These are phyloP conservation scores for Entomortierella parvispora DNA, from an alignment of 192 early-diverging fungal genomes.

Conservation along the genomic window DNA sequence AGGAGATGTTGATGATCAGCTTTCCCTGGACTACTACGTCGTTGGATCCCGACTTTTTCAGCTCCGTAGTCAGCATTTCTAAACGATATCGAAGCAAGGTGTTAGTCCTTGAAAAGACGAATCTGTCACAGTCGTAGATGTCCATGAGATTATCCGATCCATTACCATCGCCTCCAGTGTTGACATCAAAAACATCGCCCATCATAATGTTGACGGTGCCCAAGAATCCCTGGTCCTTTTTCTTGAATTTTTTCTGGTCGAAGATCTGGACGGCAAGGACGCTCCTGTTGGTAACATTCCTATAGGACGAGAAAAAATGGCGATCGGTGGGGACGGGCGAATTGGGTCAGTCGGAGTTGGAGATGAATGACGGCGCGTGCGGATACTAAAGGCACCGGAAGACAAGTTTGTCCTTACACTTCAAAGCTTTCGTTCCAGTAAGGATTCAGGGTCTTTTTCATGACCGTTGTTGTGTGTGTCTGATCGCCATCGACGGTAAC, in stretches of 20 bases:
- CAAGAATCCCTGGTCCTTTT: conserved; percentile 88
- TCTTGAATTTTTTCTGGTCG: conserved; percentile 98
- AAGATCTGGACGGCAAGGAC: conserved; percentile 95
- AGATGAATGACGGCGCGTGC: conserved; percentile 1
- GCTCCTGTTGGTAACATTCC: conserved; percentile 76
- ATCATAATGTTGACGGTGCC: conserved; percentile 91
- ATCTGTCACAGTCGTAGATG: background rate
- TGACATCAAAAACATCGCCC: conserved; percentile 83
- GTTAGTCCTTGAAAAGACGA: background rate
- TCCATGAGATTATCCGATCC: no score
- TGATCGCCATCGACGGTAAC: conserved; percentile 96
- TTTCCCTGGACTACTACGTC: conserved; percentile 87
- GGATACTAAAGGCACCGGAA: background rate
- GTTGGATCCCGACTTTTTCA: conserved; percentile 85
- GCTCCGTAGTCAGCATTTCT: conserved; percentile 91
- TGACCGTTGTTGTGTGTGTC: conserved; percentile 88
- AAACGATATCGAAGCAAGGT: background rate
- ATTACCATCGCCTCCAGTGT: conserved; percentile 77
- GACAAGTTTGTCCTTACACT: conserved; percentile 54
- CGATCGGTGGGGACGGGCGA: background rate
- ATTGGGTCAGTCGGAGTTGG: background rate
- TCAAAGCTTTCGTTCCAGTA: conserved; percentile 97
- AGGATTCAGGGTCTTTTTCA: conserved; percentile 91
- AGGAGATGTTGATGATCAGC: conserved; percentile 79
- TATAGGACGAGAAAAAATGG: conserved; percentile 23